Evolutionary conservation across 305 asterid genomes (phyloP).

Genomic region (Fraxinus sp.): DNA sequence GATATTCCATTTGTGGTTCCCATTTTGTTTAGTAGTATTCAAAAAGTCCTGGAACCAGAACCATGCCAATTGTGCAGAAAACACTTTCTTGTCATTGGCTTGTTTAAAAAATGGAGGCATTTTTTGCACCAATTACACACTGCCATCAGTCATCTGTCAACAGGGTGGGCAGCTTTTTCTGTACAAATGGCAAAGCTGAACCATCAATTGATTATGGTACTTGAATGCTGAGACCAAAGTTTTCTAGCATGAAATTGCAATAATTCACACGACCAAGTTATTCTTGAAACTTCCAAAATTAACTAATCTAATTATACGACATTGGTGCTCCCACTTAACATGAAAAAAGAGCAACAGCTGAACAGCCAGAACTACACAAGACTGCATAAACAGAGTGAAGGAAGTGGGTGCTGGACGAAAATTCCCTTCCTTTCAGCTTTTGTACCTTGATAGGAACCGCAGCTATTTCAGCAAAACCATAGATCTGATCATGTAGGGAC

Average conservation of each 20-base stretch:
- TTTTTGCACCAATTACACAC: too few species aligned
- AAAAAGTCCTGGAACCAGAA: neutral
- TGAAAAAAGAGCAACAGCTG: neutral
- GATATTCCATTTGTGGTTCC: neutral
- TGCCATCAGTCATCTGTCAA: too few species aligned
- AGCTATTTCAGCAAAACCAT: conserved; percentile 1
- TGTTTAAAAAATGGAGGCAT: too few species aligned
- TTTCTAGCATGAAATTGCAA: neutral
- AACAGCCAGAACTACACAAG: neutral
- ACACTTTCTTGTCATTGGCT: too few species aligned
- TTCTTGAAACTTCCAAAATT: neutral
- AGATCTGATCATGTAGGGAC: neutral
- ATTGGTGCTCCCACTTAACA: neutral
- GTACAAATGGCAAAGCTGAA: too few species aligned
- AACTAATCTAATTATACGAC: neutral
- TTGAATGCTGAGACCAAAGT: neutral
- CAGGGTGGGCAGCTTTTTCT: too few species aligned
- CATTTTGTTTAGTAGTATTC: neutral
- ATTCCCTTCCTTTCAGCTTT: neutral
- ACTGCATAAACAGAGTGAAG: neutral
- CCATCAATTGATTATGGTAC: neutral
- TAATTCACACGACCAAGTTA: neutral
- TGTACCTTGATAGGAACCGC: neutral
- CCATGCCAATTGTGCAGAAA: too few species aligned
- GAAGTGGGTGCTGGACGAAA: conserved; percentile 6